phyloP scores from a whole-genome alignment of 768 basidiomycete species.

The Zangia roseola region DNA sequence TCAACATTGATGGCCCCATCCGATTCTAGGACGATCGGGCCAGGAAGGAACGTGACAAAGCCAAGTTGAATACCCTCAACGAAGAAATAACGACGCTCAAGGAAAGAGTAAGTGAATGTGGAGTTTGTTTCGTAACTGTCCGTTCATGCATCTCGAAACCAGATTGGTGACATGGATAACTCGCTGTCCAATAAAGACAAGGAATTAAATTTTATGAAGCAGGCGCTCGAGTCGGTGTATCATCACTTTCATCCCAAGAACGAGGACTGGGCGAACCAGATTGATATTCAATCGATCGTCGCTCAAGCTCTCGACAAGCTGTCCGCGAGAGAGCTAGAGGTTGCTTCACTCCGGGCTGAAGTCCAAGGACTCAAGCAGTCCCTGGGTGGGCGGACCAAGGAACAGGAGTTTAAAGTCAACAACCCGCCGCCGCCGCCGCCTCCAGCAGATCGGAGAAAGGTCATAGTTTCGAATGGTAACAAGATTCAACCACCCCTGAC shows the following conservation, averaged over 20 bases:
- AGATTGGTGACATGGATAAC: constrained; percentile 58
- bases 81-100: constrained; percentile 76
- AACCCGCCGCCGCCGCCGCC: constrained; percentile 67
- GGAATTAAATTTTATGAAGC: constrained; percentile 73
- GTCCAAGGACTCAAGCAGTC: constrained; percentile 51
- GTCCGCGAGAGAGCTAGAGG: constrained; percentile 66
- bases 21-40: constrained; percentile 62
- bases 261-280: constrained; percentile 43
- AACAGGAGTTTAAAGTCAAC: constrained; percentile 70
- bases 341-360: constrained; percentile 49
- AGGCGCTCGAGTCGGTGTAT: constrained; percentile 86
- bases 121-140: not conserved
- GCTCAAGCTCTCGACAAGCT: constrained; percentile 68
- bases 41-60: constrained; percentile 71
- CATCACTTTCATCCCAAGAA: constrained; percentile 66
- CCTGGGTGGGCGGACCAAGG: constrained; percentile 50
- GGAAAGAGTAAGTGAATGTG: constrained; percentile 49
- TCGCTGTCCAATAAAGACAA: constrained; percentile 58
- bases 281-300: constrained; percentile 70
- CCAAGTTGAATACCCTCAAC: constrained; percentile 67
- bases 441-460: constrained; percentile 20
- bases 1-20: not conserved
- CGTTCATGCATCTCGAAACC: not conserved
- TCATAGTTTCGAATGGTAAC: constrained; percentile 5
- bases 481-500: constrained; percentile 6